A percentile compares a stretch with the other conserved stretches of the same genome.
Conservation (phyloP, 2,329 filamentous ascomycete genomes). For the Xylaria sp. region DNA sequence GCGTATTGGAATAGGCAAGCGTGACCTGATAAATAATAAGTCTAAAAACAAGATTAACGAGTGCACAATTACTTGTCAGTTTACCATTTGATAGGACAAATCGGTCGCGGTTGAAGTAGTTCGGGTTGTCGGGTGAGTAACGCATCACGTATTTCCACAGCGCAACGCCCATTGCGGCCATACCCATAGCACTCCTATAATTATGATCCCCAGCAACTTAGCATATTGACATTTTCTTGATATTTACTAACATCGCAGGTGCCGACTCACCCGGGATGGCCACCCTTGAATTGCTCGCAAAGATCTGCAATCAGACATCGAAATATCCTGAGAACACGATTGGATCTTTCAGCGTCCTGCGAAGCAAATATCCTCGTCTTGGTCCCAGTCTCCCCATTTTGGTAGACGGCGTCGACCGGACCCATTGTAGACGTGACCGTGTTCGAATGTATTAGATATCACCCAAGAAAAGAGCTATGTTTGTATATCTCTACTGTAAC, state of each 20-base stretch:
- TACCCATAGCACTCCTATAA: slow-evolving; percentile 47
- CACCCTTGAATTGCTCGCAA: slow-evolving; percentile 76
- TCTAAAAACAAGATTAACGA: background rate
- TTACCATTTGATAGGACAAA: slow-evolving; percentile 68
- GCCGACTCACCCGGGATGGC: slow-evolving; percentile 70
- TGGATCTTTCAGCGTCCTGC: background rate
- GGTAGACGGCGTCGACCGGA: background rate
- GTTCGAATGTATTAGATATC: background rate
- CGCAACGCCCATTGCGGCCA: slow-evolving; percentile 53
- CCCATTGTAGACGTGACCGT: background rate
- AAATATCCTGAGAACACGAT: slow-evolving; percentile 66
- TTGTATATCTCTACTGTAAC: background rate
- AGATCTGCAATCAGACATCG: slow-evolving; percentile 73
- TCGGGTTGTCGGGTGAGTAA: slow-evolving; percentile 63
- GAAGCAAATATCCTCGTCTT: background rate
- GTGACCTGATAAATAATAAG: slow-evolving; percentile 50
- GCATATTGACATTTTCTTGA: slow-evolving; percentile 20
- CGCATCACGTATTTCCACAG: slow-evolving; percentile 66
- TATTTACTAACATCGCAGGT: background rate
- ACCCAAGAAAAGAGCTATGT: background rate
- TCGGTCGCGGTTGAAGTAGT: slow-evolving; percentile 68
- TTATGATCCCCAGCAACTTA: slow-evolving; percentile 27
- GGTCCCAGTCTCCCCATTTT: background rate
- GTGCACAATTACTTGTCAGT: slow-evolving; percentile 6
- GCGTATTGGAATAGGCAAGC: slow-evolving; percentile 63